Base-by-base conservation (phyloP, 768 basidiomycete species). In the Hebeloma cylindrosporum region DNA sequence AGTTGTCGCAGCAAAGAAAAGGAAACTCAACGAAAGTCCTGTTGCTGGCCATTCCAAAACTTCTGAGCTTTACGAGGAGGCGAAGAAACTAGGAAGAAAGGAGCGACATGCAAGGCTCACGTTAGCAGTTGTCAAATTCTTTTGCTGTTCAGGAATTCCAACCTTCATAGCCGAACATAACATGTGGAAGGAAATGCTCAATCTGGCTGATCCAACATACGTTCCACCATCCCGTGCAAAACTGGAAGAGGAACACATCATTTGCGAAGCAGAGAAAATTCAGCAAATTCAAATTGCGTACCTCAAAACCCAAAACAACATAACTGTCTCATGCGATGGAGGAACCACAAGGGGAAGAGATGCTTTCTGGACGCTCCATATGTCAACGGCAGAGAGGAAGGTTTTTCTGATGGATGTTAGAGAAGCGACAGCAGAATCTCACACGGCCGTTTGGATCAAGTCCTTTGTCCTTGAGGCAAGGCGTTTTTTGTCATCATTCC, bases 331-430 rank as follows among this genome's bases (percentile, higher is more conserved):
- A 3, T 53, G 41, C 33, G 52, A 53, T 38, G 48, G 48, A 3
- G 47, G 48, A 17, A 46, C n/a, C n/a, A 59, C 54, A 5, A 54
- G 45, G 21, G 53, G 51, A 3, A 51, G 40, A 5, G 56, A 65
- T 16, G 52, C 60, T 4, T 58, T 62, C 27, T 65, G 63, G 47
- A 63, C 63, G 5, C 31, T 65, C 20, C 66, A 67, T 42, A 52
- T 66, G 35, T 65, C 62, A 14, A 63, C 60, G 4, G 45, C 50
- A 30, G 56, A 56, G 3, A 25, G 55, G 8, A 52, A 54, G n/a
- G 58, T 59, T 10, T 68, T 56, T 41, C 51, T 66, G 29, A 47
- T 64, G 32, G 58, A 51, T 13, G 58, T 60, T 2, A 38, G 53
- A 18, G 60, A 65, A 42, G 60, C 51, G 29, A 60, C 60, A 3